These are phyloP conservation scores for Plasmodium fragile DNA, from an alignment of 169 alveolate genomes.

Conservation along the genomic window DNA sequence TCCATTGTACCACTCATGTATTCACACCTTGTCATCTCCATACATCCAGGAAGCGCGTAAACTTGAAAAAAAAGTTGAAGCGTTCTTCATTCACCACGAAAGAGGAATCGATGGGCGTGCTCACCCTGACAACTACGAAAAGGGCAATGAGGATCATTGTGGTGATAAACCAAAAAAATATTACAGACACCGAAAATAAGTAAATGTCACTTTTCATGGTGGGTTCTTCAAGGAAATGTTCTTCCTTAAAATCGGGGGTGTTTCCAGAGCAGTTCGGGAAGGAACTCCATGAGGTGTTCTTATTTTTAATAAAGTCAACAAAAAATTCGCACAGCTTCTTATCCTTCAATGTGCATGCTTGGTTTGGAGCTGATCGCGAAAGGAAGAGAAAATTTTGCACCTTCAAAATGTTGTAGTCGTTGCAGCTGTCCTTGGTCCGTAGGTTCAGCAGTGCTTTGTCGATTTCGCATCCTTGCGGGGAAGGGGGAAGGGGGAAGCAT, in stretches of 20 bases:
- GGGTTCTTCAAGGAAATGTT: constrained; percentile 48
- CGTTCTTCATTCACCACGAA: constrained; percentile 55
- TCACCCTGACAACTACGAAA: constrained; percentile 31
- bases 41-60: constrained; percentile 44
- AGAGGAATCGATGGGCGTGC: constrained; percentile 65
- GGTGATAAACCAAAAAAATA: constrained; percentile 49
- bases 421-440: constrained; percentile 36
- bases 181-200: constrained; percentile 28
- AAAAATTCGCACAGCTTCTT: constrained; percentile 48
- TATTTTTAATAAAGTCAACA: constrained; percentile 62
- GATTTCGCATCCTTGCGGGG: constrained; percentile 51
- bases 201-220: constrained; percentile 40
- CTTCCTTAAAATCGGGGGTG: constrained; percentile 28
- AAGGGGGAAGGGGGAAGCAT: background rate
- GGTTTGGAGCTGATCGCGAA: constrained; percentile 33
- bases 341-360: constrained; percentile 47
- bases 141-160: constrained; percentile 21
- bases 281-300: constrained; percentile 12
- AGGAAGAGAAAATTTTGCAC: constrained; percentile 44
- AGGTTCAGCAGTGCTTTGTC: constrained; percentile 13
- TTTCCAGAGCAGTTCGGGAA: constrained; percentile 56
- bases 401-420: constrained; percentile 44
- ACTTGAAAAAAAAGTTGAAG: constrained; percentile 39
- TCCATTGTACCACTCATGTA: background rate
- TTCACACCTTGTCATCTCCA: constrained; percentile 25